A percentile compares a stretch with the other conserved stretches of the same genome.
Conservation (phyloP, 2,329 filamentous ascomycete genomes). For the Monilinia fructicola region DNA sequence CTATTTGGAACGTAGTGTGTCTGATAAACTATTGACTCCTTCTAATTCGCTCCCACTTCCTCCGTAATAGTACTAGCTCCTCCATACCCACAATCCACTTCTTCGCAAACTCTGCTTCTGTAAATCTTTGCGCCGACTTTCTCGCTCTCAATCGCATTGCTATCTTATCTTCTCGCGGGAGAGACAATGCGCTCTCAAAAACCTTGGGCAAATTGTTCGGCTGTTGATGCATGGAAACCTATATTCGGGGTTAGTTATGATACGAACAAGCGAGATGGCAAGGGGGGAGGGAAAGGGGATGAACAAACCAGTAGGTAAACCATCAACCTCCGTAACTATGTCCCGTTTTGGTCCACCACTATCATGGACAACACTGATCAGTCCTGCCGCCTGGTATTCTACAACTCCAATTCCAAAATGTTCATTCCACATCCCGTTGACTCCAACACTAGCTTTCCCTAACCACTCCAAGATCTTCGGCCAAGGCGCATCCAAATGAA, state of each 20-base stretch:
- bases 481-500: constrained; percentile 89
- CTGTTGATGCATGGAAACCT: constrained; percentile 84
- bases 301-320: constrained; percentile 68
- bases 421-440: constrained; percentile 99
- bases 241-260: constrained; percentile 24
- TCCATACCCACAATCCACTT: constrained; percentile 78
- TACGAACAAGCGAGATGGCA: constrained; percentile 1
- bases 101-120: constrained; percentile 78
- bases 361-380: constrained; percentile 91
- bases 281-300: neutral
- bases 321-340: constrained; percentile 81
- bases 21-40: constrained; percentile 2
- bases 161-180: constrained; percentile 66
- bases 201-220: constrained; percentile 74
- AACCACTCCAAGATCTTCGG: constrained; percentile 80
- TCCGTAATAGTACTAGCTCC: constrained; percentile 55
- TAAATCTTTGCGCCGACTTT: constrained; percentile 78
- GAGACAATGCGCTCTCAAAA: constrained; percentile 76
- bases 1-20: neutral
- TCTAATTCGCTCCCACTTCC: constrained; percentile 14
- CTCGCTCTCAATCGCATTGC: constrained; percentile 75
- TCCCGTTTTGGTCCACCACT: constrained; percentile 91
- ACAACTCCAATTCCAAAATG: constrained; percentile 98
- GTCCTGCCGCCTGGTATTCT: constrained; percentile 92
- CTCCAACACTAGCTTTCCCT: constrained; percentile 73